Evolutionary conservation across 1,139 yeast species (phyloP).

Genomic region (Oligophagozyma castellii): DNA sequence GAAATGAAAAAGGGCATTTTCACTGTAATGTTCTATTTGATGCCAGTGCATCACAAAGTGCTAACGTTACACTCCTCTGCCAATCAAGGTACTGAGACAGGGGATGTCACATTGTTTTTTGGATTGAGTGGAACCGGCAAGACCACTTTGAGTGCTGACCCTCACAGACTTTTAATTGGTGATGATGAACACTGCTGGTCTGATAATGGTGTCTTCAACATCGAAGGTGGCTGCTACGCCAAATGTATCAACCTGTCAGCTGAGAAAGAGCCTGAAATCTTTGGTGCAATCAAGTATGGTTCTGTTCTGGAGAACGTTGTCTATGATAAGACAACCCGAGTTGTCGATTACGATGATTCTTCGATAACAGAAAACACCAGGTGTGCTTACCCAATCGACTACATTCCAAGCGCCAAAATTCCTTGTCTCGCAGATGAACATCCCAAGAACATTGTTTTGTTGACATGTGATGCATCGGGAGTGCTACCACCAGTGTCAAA

Average conservation of each 20-base stretch:
- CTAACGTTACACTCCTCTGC: conserved; percentile 92
- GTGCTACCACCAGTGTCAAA: conserved; percentile 95
- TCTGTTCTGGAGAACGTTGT: conserved; percentile 89
- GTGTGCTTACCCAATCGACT: conserved; percentile 97
- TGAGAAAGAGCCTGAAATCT: conserved; percentile 96
- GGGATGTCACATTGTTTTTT: conserved; percentile 77
- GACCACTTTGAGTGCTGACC: conserved; percentile 95
- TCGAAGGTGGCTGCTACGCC: conserved; percentile 99
- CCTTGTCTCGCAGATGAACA: conserved; percentile 87
- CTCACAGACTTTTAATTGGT: conserved; percentile 86
- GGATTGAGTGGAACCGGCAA: conserved; percentile 98
- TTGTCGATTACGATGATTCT: conserved; percentile 73
- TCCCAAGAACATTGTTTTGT: conserved; percentile 82
- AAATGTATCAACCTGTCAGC: conserved; percentile 83
- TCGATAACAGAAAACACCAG: conserved; percentile 92
- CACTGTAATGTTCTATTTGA: conserved; percentile 96
- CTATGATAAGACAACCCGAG: conserved; percentile 66
- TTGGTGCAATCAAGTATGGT: conserved; percentile 88
- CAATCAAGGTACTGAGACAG: conserved; percentile 63
- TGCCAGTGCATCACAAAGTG: conserved; percentile 89
- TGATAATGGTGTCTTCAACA: conserved; percentile 94
- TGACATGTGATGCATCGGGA: conserved; percentile 98
- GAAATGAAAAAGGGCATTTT: conserved; percentile 99
- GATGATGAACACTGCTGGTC: conserved; percentile 99
- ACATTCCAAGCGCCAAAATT: conserved; percentile 88